Evolutionary conservation across 805 yeast species (phyloP).

Genomic region (Pichia sporocuriosa): DNA sequence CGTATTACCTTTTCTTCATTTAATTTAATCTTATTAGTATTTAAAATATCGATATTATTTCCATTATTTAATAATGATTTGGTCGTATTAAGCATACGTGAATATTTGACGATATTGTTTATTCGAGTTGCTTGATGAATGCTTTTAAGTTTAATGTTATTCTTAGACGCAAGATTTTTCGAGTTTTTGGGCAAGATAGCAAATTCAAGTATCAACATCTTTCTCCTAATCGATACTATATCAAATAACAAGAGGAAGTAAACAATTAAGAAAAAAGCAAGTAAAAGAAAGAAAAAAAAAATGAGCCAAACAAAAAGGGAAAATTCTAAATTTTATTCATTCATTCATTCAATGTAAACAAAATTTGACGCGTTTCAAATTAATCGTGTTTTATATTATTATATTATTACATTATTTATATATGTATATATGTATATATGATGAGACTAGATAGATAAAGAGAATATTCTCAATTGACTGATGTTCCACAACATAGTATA

Average conservation of each 20-base stretch:
- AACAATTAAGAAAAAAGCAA: no score
- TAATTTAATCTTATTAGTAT: background rate
- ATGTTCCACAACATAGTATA: conserved; percentile 2
- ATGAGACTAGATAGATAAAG: no score
- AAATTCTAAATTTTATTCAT: background rate
- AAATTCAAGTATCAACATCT: background rate
- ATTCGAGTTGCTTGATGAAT: conserved; percentile 5
- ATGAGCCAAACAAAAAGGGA: background rate
- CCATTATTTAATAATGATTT: background rate
- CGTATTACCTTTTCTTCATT: conserved; percentile 4
- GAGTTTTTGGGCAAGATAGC: background rate
- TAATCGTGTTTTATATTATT: background rate
- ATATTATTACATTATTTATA: background rate
- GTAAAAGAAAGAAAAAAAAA: background rate
- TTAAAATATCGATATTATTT: background rate
- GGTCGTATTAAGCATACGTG: conserved; percentile 2
- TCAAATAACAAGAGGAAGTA: no score
- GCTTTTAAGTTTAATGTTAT: background rate
- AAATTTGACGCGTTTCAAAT: background rate
- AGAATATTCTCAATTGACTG: no score
- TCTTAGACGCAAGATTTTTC: background rate
- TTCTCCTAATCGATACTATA: no score
- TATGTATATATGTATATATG: background rate
- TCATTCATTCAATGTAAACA: background rate
- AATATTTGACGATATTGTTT: conserved; percentile 3